phyloP scores from a whole-genome alignment of 306 rosid species.

The Glycine latifolia region DNA sequence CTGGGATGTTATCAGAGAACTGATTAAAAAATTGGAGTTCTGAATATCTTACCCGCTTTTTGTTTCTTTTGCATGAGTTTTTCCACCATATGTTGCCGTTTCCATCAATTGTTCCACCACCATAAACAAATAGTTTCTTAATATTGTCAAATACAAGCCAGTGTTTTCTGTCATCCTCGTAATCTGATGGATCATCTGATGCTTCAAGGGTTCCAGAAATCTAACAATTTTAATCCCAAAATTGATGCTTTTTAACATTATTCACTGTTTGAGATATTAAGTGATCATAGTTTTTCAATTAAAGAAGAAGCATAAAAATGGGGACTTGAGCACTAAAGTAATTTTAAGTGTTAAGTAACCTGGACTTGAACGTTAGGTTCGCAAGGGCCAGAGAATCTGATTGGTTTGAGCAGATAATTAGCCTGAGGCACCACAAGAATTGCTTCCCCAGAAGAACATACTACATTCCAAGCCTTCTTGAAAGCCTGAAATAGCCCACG shows the following conservation, averaged over 20 bases:
- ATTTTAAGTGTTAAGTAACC: slow-evolving; percentile 49
- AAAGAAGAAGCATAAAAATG: neutral
- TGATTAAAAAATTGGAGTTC: neutral
- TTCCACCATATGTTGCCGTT: slow-evolving; percentile 87
- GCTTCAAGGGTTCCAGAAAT: slow-evolving; percentile 73
- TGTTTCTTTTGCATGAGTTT: slow-evolving; percentile 71
- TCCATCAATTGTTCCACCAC: slow-evolving; percentile 82
- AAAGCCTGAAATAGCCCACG: slow-evolving; percentile 61
- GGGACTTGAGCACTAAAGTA: neutral
- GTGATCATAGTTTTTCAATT: neutral
- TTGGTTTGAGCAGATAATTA: slow-evolving; percentile 69
- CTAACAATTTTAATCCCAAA: slow-evolving; percentile 40
- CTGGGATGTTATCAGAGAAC: no score
- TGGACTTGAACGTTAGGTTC: slow-evolving; percentile 59
- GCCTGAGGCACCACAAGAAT: slow-evolving; percentile 54
- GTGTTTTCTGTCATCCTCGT: slow-evolving; percentile 46
- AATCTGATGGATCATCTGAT: slow-evolving; percentile 59
- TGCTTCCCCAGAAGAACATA: slow-evolving; percentile 55
- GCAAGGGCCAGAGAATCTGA: slow-evolving; percentile 79
- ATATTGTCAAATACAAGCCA: slow-evolving; percentile 66
- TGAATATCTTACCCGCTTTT: slow-evolving; percentile 52
- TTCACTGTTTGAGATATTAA: neutral
- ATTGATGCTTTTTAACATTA: neutral
- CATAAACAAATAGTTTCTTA: slow-evolving; percentile 52
- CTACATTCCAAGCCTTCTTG: slow-evolving; percentile 69